Base-by-base conservation (phyloP, 106 monocot genomes). In the Hemerocallis citrina region DNA sequence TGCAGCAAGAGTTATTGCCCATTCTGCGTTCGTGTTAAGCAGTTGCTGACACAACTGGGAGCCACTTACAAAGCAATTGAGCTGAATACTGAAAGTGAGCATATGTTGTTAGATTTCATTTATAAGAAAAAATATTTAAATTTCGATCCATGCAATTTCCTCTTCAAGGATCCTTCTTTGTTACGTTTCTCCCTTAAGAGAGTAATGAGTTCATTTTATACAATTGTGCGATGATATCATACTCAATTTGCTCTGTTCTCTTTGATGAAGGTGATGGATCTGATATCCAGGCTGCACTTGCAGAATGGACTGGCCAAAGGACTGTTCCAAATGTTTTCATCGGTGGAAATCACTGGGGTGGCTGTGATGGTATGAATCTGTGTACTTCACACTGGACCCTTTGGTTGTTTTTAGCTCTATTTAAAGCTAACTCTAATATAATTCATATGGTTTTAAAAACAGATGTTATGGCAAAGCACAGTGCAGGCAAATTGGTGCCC, bases 261-360 rank as follows among this genome's bases (percentile, higher is more conserved):
- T 68, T 35, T 7, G 8, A 19, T 77, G 28, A 60, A 95, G 95
- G 69, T 69, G 90, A 90, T 79, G 95, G 95, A 37, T 38, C 86
- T 20, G 76, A 83, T 33, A 78, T 79, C 19, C 86, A 95, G 38
- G 3, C 76, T 6, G 90, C 90, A 27, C 77, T 95, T 34, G 41
- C 44, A 0, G 46, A 79, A 49, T 86, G 82, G 86, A 86, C 95
- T 10, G 86, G 86, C 7, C 95, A 86, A 45, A 83, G 90, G 29
- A 96, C 90, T 12, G 95, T 96, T 34, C 95, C 95, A 9, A 90
- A 90, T 66, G 81, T 90, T 40, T 90, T 95, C 42, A 79, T 95
- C 28, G 81, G 78, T 29, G 90, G 83, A 30, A 81, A 86, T 11
- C 90, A 96, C 57, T 81, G 90, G 15, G 95, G 95, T 38, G 90